Evolutionary conservation across 257 asterid genomes (phyloP), one percentile per base, ranked within the genome.

Genomic region (Solanum gandarillasii): DNA sequence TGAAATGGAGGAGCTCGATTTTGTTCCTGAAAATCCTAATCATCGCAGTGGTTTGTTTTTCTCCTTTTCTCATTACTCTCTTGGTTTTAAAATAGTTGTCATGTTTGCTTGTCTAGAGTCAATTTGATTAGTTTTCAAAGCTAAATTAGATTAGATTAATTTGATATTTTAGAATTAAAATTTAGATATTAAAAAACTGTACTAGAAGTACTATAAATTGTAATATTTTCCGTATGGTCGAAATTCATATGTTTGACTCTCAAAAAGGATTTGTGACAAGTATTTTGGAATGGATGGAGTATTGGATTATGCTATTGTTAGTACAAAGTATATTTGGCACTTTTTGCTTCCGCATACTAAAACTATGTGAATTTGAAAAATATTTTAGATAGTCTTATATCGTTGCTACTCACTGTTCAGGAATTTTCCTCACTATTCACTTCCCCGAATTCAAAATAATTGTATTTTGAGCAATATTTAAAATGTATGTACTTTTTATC

Each of bases 1-100:
- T 92, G 98, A 94, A 92, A 89, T 93, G 95, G 99, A 97, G 81
- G 99, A 96, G 91, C 94, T 96, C 93, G 98, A 90, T 86, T 90
- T 88, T 35, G 93, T 23, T 16, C 87, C 93, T 41, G 87, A 79
- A 75, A 92, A 93, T 92, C 95, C 98, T 23, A 92, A 93, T 87
- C 98, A 96, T 89, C 95, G 95, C 86, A 96, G 98, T 90, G 99
- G 93, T 90, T 62, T 87, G 89, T 38, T 86, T 73, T 68, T 58
- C 31, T 16, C 25, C 10, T 67, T 41, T 11, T 5, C 41, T 46
- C 9, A 2, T 52, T 2, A 18, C 62, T 18, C 4, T 13, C 55
- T 46, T 0, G 18, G 55, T 46, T 46, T 46, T 13, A 46, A 12
- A 46, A 39, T 38, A 43, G 52, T 43, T 43, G 52, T 43, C 52